Percentiles rank a stretch among this genome's conserved stretches.
Evolutionary conservation across 345 rosid species (phyloP).

Genomic region (Hibiscus syriacus): DNA sequence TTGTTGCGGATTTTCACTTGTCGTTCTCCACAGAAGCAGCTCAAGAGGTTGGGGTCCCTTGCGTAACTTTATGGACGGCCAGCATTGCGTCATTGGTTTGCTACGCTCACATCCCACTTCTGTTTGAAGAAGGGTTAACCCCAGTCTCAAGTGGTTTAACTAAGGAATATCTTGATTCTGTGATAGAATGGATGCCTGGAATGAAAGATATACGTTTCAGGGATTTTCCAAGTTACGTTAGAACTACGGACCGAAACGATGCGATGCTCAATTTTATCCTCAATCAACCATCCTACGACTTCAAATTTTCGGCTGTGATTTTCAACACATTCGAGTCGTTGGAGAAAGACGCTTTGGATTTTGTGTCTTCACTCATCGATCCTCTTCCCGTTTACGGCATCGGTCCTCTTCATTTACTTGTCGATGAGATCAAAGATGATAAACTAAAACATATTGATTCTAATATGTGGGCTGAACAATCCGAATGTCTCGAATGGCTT

Average conservation of each 20-base stretch:
- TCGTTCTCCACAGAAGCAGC: conserved; percentile 18
- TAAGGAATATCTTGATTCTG: conserved; percentile 8
- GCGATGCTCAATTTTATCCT: conserved; percentile 14
- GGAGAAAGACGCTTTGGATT: conserved; percentile 22
- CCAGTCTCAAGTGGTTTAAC: conserved; percentile 24
- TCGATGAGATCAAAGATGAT: conserved; percentile 7
- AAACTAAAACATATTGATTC: neutral
- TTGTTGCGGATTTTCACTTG: conserved; percentile 16
- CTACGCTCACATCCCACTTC: conserved; percentile 16
- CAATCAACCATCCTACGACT: conserved; percentile 10
- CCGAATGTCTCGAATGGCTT: conserved; percentile 3
- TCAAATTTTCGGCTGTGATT: conserved; percentile 25
- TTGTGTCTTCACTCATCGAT: neutral
- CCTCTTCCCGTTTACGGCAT: conserved; percentile 14
- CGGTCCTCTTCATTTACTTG: conserved; percentile 34
- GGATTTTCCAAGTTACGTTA: conserved; percentile 28
- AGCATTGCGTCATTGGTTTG: conserved; percentile 20
- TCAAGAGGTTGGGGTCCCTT: conserved; percentile 18
- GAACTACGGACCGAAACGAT: conserved; percentile 25
- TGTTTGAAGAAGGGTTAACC: conserved; percentile 17
- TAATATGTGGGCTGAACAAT: neutral
- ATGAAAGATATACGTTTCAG: conserved; percentile 23
- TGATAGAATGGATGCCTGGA: conserved; percentile 34
- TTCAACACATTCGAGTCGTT: conserved; percentile 34
- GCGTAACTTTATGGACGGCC: conserved; percentile 20